Percentiles rank a stretch among this genome's conserved stretches.
These are phyloP conservation scores for Tremella yokohamensis DNA, from an alignment of 768 basidiomycete genomes.

Conservation along the genomic window DNA sequence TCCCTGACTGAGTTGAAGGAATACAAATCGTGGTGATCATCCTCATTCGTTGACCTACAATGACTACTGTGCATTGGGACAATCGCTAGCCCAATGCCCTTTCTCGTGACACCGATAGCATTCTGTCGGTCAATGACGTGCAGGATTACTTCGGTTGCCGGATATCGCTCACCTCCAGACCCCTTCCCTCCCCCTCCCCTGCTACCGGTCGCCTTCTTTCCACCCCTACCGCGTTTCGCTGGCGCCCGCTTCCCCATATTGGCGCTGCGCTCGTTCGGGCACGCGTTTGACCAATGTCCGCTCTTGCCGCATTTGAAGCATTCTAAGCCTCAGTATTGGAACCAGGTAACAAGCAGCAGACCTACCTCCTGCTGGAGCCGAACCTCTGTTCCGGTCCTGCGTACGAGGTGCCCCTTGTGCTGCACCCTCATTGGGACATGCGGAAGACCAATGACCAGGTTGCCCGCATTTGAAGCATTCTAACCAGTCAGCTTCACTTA, in stretches of 20 bases:
- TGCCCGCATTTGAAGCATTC: constrained; percentile 47
- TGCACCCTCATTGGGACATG: constrained; percentile 22
- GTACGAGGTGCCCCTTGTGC: neutral
- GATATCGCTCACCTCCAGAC: constrained; percentile 12
- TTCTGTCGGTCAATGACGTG: constrained; percentile 19
- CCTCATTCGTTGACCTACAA: neutral
- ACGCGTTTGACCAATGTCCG: constrained; percentile 44
- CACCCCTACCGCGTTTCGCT: constrained; percentile 8
- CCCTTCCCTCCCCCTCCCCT: constrained; percentile 6
- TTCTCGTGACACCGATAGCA: constrained; percentile 49
- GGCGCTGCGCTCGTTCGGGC: constrained; percentile 23
- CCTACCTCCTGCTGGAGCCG: constrained; percentile 9
- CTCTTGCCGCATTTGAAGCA: constrained; percentile 48
- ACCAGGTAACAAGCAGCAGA: neutral
- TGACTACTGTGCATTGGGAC: constrained; percentile 26
- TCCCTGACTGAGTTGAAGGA: neutral
- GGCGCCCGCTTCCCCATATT: neutral
- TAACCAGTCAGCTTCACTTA: neutral
- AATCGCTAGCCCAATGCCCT: constrained; percentile 48
- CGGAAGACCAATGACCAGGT: constrained; percentile 41
- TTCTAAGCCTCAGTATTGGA: constrained; percentile 27
- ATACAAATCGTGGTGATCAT: neutral
- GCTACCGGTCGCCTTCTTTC: constrained; percentile 4
- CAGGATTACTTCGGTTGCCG: neutral
- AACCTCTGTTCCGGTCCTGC: constrained; percentile 1